Evolutionary conservation across 2,329 filamentous ascomycete species (phyloP), one percentile per base, ranked within the genome.

Genomic region (Fusarium setosum): DNA sequence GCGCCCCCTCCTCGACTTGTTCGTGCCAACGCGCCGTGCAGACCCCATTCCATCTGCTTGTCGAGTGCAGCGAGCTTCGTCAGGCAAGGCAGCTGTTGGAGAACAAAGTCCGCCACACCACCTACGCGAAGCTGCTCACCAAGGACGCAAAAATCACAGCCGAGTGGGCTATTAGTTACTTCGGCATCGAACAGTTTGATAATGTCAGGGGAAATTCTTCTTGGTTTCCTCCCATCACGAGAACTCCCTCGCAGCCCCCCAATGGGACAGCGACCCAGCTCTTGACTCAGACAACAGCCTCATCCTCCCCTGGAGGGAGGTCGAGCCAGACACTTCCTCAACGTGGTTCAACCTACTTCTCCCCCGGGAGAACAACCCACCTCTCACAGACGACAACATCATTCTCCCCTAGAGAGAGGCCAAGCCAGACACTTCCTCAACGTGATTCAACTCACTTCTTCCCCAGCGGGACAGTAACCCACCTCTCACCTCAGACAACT

Each of bases 131-230:
- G n/a, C n/a, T 49, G 2, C n/a, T 61, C 23, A 60, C 57, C 2
- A 26, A 9, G 6, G 4, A 56, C 11, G 47, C 45, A 15, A 1
- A 13, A 3, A 8, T 34, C 18, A 44, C 60, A 6, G 40, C 50
- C 31, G 26, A 59, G 10, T 59, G 58, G 58, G 58, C 54, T 29
- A 24, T 61, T 6, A 23, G 17, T 5, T 49, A 38, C 47, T 61
- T 61, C 20, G 29, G 23, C 3, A 53, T 61, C 15, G 21, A 53
- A 20, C 15, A 61, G 6, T 61, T 61, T 29, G 20, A 44, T 6
- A 6, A 17, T 0, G 47, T 12, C 4, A n/a, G 26, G 34, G n/a
- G 32, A 15, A 34, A 20, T 4, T 17, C 18, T n/a, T 42, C 12
- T 15, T 6, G 4, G 1, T 42, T 52, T 1, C 5, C 37, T 5